Evolutionary conservation across 495 filamentous ascomycete genomes (phyloP), one percentile per base, ranked within the genome.

Genomic region (Neurospora pannonica): DNA sequence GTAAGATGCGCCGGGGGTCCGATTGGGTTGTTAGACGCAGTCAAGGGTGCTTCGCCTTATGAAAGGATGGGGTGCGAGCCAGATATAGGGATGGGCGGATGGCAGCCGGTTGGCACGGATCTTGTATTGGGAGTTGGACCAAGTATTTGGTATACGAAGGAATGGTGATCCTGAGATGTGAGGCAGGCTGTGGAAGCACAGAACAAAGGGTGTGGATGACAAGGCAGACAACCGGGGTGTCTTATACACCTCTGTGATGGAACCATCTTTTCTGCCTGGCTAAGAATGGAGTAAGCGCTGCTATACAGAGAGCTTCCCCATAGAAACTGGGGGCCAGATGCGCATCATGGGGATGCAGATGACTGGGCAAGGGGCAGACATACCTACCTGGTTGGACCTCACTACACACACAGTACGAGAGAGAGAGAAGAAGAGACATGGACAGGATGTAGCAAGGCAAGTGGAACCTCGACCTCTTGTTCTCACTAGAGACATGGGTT

Each of bases 231-330:
- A 48, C 80, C 75, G 67, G 77, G 76, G 77, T 77, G 24, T 82
- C 78, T 79, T 81, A 78, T 79, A 82, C 71, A 74, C 75, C 2
- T 77, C 78, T 78, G 76, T 75, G 74, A 74, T 77, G 70, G 71
- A 67, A 54, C 60, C 71, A 74, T 70, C 38, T 75, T 67, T 77
- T 80, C 81, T 82, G 81, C 79, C 81, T 82, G 78, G 78, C 79
- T 81, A 78, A 79, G 74, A 80, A 79, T 81, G 76, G 77, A 76
- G 78, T 73, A 76, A 74, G 77, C 71, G 46, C 62, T 74, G 60
- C 28, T 74, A 73, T 74, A 72, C 73, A 75, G 76, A 74, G 46
- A 71, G 75, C 70, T 71, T 71, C 38, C 34, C 74, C 75, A 34
- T 78, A 74, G 76, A 72, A 72, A n/a, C 75, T 81, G 79, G 79